phyloP scores from a whole-genome alignment of 2,329 filamentous ascomycete genomes.

The Pyrenochaeta sp. region DNA sequence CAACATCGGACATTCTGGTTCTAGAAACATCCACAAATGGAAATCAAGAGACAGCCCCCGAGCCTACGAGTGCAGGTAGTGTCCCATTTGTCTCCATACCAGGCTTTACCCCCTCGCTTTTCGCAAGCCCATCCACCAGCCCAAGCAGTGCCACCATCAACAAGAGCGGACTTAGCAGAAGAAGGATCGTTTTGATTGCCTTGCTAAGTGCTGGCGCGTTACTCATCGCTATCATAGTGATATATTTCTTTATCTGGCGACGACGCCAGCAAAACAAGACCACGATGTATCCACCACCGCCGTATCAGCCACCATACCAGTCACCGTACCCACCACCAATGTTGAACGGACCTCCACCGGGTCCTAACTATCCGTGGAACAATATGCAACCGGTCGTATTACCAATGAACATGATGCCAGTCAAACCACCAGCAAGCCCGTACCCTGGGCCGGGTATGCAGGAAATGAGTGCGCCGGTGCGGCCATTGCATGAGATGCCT shows the following conservation, averaged over 20 bases:
- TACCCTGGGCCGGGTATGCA: background rate
- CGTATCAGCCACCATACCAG: background rate
- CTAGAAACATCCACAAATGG: constrained; percentile 4
- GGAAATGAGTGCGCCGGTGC: background rate
- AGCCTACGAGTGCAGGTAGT: background rate
- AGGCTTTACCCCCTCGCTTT: background rate
- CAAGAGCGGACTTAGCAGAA: background rate
- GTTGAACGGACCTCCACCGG: background rate
- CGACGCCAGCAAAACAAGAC: background rate
- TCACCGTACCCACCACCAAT: background rate
- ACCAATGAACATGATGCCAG: background rate
- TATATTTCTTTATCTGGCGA: background rate
- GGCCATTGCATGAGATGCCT: background rate
- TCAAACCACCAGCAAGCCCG: background rate
- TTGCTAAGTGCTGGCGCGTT: background rate
- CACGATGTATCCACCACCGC: background rate
- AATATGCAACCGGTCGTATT: background rate
- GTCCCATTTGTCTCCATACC: background rate
- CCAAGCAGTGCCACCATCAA: background rate
- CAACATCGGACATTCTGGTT: constrained; percentile 8
- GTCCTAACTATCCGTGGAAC: background rate
- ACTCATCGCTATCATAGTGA: background rate
- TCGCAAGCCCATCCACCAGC: background rate
- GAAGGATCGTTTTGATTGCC: background rate
- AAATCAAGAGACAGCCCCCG: background rate